Base-by-base conservation (phyloP, 1,139 yeast genomes). In the Kluyveromyces sp. region DNA sequence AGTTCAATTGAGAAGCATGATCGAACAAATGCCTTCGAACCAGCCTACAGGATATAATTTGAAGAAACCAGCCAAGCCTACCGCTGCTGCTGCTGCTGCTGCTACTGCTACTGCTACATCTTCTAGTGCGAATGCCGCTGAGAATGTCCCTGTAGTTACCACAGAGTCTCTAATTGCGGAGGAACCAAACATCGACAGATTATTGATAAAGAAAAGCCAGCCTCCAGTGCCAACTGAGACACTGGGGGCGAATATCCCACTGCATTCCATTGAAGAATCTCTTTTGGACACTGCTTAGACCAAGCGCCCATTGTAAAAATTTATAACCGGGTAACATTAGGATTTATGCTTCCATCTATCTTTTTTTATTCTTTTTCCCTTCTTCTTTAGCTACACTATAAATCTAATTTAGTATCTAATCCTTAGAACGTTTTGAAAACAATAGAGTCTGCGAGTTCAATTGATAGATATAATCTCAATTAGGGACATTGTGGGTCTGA, bases 1-100 rank as follows among this genome's bases (percentile, higher is more conserved):
- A 32, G 41, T 30, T 10, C 38, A 48, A 4, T 37, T 55, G 29
- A 45, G 45, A 29, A 43, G 43, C 33, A 47, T 55, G 46, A 48
- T 53, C 6, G 48, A 48, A n/a, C 53, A 46, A 21, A 41, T 51
- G 25, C 53, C 54, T n/a, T 45, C 33, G 41, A 29, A 36, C 37
- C 37, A 34, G 28, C 10, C 27, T 15, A 28, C n/a, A n/a, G 21
- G 25, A n/a, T 10, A 26, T 33, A 34, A 25, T 25, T 4, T 10
- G 15, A 8, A 37, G 27, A 21, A 21, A 21, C 26, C 26, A 4
- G 25, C 39, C n/a, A 6, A 15, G n/a, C n/a, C 10, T 6, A 2
- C 7, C 36, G 36, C 36, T 15, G 36, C 5, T 25, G 21, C 21
- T 15, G 21, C 21, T 2, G 21, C 21, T 2, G 21, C 21, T 2